phyloP scores from a whole-genome alignment of 768 basidiomycete species.

The Gymnopilus junonius region DNA sequence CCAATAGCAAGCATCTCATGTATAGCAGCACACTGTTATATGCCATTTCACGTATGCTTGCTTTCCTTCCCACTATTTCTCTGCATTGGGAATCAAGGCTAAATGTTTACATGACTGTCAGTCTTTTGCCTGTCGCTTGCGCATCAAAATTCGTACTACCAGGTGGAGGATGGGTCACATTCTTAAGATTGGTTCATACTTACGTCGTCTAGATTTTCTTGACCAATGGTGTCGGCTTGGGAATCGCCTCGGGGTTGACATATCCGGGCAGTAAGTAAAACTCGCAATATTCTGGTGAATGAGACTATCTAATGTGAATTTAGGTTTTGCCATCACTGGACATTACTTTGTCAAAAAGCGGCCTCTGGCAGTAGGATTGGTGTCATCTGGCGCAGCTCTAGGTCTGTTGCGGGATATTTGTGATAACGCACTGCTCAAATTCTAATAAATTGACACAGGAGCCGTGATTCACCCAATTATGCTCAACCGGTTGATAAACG shows the following conservation, averaged over 20 bases:
- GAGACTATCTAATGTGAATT: neutral
- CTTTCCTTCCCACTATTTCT: neutral
- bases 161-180: conserved; percentile 22
- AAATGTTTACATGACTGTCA: too few species aligned
- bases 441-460: conserved; percentile 30
- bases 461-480: conserved; percentile 62
- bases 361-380: conserved; percentile 57
- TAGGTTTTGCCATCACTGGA: conserved; percentile 46
- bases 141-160: conserved; percentile 38
- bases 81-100: too few species aligned
- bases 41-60: conserved; percentile 30
- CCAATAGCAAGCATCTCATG: conserved; percentile 27
- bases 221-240: conserved; percentile 51
- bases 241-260: conserved; percentile 50
- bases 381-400: conserved; percentile 34
- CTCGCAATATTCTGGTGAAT: neutral
- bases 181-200: neutral
- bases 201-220: conserved; percentile 49
- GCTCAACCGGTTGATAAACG: conserved; percentile 51
- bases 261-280: conserved; percentile 41
- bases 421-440: neutral
- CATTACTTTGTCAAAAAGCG: conserved; percentile 56
- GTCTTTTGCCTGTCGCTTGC: conserved; percentile 41
- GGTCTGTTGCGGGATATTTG: conserved; percentile 19
- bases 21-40: conserved; percentile 24